Percentiles rank a stretch among this genome's conserved stretches.
phyloP scores from a whole-genome alignment of 2,329 filamentous ascomycete species.

The Fusarium devonianum region DNA sequence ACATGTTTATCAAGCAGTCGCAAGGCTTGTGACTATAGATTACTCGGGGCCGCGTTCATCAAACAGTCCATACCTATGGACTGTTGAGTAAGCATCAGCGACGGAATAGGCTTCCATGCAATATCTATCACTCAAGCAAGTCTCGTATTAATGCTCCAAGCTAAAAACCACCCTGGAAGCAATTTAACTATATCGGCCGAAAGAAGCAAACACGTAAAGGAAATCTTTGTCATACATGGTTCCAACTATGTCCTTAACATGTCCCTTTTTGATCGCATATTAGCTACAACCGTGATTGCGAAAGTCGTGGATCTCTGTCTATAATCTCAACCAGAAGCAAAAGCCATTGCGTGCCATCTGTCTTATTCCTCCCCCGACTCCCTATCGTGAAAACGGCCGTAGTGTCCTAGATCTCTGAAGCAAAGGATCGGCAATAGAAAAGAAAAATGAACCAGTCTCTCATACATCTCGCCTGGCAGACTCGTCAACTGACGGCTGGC shows the following conservation, averaged over 20 bases:
- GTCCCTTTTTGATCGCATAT: constrained; percentile 47
- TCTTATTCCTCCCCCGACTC: constrained; percentile 33
- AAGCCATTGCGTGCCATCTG: constrained; percentile 41
- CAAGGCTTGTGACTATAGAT: too few relatives aligned
- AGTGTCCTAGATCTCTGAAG: constrained; percentile 36
- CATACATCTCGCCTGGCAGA: constrained; percentile 24
- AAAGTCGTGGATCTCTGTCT: constrained; percentile 45
- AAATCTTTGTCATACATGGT: constrained; percentile 47
- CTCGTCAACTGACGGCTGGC: constrained; percentile 16
- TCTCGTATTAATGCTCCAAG: constrained; percentile 30
- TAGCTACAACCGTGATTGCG: constrained; percentile 48
- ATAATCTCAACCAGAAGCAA: constrained; percentile 46
- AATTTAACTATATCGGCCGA: constrained; percentile 27
- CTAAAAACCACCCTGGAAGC: constrained; percentile 29
- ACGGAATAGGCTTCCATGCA: constrained; percentile 27
- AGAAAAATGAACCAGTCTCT: constrained; percentile 32
- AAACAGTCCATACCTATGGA: constrained; percentile 1
- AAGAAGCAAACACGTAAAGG: constrained; percentile 39
- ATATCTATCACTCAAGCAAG: constrained; percentile 34
- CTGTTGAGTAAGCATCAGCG: constrained; percentile 8
- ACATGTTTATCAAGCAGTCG: too few relatives aligned
- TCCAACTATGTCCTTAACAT: constrained; percentile 45
- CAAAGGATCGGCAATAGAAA: constrained; percentile 34
- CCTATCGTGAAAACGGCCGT: constrained; percentile 37
- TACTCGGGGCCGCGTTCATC: too few relatives aligned